These are phyloP conservation scores for Aspergillus novoparasiticus DNA, from an alignment of 2,329 filamentous ascomycete genomes.

Conservation along the genomic window DNA sequence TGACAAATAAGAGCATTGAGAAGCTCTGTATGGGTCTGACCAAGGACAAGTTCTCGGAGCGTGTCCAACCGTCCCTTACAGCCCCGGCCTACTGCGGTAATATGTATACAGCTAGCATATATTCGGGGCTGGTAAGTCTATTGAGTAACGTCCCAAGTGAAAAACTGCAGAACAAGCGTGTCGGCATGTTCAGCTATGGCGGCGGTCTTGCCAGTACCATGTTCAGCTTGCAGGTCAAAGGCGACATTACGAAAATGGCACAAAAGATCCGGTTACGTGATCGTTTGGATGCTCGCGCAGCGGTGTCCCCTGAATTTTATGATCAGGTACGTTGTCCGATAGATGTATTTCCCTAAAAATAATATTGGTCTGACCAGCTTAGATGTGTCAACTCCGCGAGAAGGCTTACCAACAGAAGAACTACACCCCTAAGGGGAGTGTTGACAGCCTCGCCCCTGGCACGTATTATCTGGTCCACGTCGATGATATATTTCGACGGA, in stretches of 20 bases:
- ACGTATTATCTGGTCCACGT: conserved; percentile 80
- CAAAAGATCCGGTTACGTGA: conserved; percentile 70
- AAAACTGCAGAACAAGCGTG: conserved; percentile 68
- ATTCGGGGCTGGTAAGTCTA: conserved; percentile 60
- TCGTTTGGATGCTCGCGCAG: conserved; percentile 66
- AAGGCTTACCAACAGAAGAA: conserved; percentile 81
- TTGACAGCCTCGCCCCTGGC: conserved; percentile 66
- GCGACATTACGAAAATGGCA: conserved; percentile 68
- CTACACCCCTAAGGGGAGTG: conserved; percentile 69
- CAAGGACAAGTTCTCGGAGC: conserved; percentile 82
- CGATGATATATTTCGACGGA: conserved; percentile 83
- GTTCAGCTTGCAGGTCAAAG: conserved; percentile 67
- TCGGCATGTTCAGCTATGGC: conserved; percentile 78
- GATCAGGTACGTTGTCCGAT: conserved; percentile 61
- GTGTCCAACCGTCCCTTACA: conserved; percentile 72
- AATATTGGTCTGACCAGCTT: conserved; percentile 7
- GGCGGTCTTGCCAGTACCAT: conserved; percentile 75
- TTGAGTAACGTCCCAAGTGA: conserved; percentile 66
- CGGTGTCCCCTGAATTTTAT: conserved; percentile 71
- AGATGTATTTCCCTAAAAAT: neutral
- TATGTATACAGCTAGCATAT: conserved; percentile 65
- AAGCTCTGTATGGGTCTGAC: conserved; percentile 83
- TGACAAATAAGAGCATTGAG: conserved; percentile 80
- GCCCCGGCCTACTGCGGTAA: conserved; percentile 74
- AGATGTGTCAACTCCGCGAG: conserved; percentile 81